Conservation (phyloP, 225 moss, liverwort and hornwort genomes). For the Pleurozium schreberi region DNA sequence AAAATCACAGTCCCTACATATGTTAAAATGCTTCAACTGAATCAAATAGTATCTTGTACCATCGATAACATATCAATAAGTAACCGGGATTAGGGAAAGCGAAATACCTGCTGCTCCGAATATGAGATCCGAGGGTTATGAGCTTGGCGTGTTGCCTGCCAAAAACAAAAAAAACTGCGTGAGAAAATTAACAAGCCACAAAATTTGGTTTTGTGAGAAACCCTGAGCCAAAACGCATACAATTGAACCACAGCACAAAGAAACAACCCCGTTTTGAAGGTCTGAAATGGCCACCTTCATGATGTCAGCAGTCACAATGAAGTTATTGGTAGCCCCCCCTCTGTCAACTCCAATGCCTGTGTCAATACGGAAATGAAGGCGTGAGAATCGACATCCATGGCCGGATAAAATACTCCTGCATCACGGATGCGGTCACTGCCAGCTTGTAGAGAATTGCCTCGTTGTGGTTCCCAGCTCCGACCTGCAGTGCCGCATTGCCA, state of each 20-base stretch:
- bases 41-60: background rate
- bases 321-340: background rate
- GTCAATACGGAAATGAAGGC: background rate
- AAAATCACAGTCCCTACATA: background rate
- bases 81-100: background rate
- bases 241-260: background rate
- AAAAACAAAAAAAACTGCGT: background rate
- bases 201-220: background rate
- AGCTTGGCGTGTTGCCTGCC: background rate
- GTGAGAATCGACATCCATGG: background rate
- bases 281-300: background rate
- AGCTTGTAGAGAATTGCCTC: background rate
- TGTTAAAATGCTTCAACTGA: background rate
- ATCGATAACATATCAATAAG: background rate
- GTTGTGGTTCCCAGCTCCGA: background rate
- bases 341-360: background rate
- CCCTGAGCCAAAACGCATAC: background rate
- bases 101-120: background rate
- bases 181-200: background rate
- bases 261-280: background rate
- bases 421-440: background rate
- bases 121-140: background rate
- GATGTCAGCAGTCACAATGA: background rate
- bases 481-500: background rate
- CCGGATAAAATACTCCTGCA: background rate